Base-by-base conservation (phyloP, 768 basidiomycete genomes). In the Lepiota venenata region DNA sequence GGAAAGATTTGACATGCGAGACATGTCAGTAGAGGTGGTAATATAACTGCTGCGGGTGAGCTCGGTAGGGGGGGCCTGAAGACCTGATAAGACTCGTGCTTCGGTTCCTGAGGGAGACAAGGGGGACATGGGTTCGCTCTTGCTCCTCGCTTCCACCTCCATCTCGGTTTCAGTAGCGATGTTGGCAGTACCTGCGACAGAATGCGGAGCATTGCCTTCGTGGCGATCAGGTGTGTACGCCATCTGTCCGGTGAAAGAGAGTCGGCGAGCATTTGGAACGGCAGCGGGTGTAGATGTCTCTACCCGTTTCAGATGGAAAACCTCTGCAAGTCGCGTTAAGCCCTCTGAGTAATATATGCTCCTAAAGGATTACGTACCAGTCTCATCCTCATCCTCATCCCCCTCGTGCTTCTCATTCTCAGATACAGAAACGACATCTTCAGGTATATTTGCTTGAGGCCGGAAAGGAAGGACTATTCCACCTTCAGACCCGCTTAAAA, bases 1-100 rank as follows among this genome's bases (percentile, higher is more conserved):
- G 3, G 85, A 88, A 12, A 89, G 74, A 8, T 76, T 75, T 1
- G 87, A 88, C 74, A 90, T 89, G 27, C 77, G 76, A 0, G 88
- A 89, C 9, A 70, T 58, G n/a, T n/a, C n/a, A 4, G 69, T 73
- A 0, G 85, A 85, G 2, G 75, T 76, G 29, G 87, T 90, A 74
- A 83, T 70, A 63, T 78, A 84, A 64, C 88, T 90, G 56, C 71
- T 74, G 16, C 77, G 71, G 25, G 68, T 71, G 16, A 62, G 59
- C 22, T 73, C 71, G 2, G 67, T 66, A 12, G 66, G 64, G 1
- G 71, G 67, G 8, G 69, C 66, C 32, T 67, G 70, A 12, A 76
- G 65, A 44, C 66, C 63, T 36, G 71, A 68, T 7, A 61, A 50
- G 40, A 60, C 44, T 12, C 60, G 62, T 6, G 59, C 58, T 38